Evolutionary conservation across 2,329 filamentous ascomycete genomes (phyloP), one percentile per base, ranked within the genome.

Genomic region (Pleurostoma richardsiae): DNA sequence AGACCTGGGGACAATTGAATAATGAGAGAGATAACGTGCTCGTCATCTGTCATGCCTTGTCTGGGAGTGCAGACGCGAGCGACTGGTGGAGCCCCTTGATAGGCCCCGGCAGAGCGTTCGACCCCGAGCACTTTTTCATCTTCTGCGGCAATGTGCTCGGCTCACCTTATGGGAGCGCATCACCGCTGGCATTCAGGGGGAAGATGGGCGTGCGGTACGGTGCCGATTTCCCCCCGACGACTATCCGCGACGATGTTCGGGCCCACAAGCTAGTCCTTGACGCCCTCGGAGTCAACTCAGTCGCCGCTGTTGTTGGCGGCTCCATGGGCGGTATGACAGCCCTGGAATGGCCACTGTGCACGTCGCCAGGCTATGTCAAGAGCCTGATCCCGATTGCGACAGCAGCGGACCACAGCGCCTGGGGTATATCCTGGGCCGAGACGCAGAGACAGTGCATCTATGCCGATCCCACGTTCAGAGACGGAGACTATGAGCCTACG

Each of bases 191-290:
- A 3, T 8, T 36, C n/a, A n/a, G n/a, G 8, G n/a, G 8, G 8
- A 8, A 39, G 29, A 57, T 49, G 11, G 56, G 55, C 19, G 46
- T 46, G 40, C 49, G 26, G 30, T 59, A 58, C 26, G 57, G 52
- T 4, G 49, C 45, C 6, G 81, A 86, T 51, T 87, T 86, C 49
- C 83, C 83, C 39, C 66, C 86, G 53, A 85, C 83, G 5, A 86
- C 83, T 1, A 76, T 86, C 36, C 70, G 82, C 53, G 83, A 87
- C 61, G 83, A 87, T 64, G 82, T 86, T 44, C 66, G 66, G 49
- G 71, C 79, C 42, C 76, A 80, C 54, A 79, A 77, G 49, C 58
- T 76, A 4, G 67, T 80, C 10, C 64, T 80, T 10, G 76, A 80
- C 54, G 66, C 73, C 46, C 59, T 81, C 30, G 75, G 74, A n/a